Conservation (phyloP, 2,329 filamentous ascomycete species). For the Aureobasidium sp. region DNA sequence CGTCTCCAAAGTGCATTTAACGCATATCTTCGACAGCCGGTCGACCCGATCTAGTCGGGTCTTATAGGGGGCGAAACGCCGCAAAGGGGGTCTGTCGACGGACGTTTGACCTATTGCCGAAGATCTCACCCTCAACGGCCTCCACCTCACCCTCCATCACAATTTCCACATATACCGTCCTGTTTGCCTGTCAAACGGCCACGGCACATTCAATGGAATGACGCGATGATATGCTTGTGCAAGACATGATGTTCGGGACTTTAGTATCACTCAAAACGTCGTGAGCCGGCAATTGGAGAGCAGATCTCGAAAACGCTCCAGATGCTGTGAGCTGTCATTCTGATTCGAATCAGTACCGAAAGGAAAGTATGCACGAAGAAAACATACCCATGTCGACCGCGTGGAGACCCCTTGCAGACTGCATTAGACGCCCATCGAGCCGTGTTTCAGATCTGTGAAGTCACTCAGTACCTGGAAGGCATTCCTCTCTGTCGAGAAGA, state of each 20-base stretch:
- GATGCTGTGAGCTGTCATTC: neutral
- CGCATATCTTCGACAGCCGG: neutral
- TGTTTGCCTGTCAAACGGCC: neutral
- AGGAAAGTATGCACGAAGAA: neutral
- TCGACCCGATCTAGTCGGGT: neutral
- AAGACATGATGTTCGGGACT: neutral
- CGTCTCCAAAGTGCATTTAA: neutral
- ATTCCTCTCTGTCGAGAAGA: neutral
- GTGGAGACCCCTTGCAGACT: conserved; percentile 1
- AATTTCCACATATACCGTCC: neutral
- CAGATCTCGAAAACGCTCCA: neutral
- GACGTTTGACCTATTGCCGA: conserved; percentile 7
- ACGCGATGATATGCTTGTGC: neutral
- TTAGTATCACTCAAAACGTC: neutral
- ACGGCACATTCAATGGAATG: neutral
- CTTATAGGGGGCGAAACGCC: neutral
- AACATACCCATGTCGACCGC: neutral
- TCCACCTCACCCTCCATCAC: neutral
- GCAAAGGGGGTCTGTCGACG: neutral
- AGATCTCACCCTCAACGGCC: conserved; percentile 6
- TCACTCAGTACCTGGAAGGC: neutral
- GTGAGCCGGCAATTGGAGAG: neutral
- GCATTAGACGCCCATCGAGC: conserved; percentile 1
- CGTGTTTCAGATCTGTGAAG: conserved; percentile 2
- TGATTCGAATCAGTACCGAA: neutral